Conservation (phyloP, 2,329 filamentous ascomycete genomes). For the Xylariaceae sp. region DNA sequence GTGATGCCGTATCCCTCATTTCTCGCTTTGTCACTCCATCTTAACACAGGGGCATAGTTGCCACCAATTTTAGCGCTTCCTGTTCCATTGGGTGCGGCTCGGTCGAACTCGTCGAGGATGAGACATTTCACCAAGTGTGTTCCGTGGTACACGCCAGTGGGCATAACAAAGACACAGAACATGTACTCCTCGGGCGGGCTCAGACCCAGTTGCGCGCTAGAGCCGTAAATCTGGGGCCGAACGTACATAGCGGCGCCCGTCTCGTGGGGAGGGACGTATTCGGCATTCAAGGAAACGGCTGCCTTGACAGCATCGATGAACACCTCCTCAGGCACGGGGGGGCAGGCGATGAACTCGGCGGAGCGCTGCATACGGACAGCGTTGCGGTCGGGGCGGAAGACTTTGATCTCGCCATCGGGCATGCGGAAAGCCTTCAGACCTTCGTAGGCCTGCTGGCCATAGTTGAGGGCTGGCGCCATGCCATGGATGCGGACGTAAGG, state of each 20-base stretch:
- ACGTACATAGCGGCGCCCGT: conserved; percentile 94
- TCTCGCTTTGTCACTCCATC: conserved; percentile 83
- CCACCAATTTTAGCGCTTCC: conserved; percentile 94
- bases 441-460: conserved; percentile 97
- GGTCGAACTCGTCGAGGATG: conserved; percentile 92
- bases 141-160: conserved; percentile 93
- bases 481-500: conserved; percentile 90
- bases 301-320: conserved; percentile 80
- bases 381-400: conserved; percentile 89
- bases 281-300: conserved; percentile 87
- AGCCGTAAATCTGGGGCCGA: conserved; percentile 86
- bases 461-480: conserved; percentile 95
- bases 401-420: conserved; percentile 73
- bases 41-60: conserved; percentile 91
- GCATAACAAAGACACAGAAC: conserved; percentile 87
- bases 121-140: conserved; percentile 84
- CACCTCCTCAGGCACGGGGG: conserved; percentile 74
- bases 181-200: conserved; percentile 90
- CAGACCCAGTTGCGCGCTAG: conserved; percentile 83
- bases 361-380: conserved; percentile 84
- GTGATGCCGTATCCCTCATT: conserved; percentile 89
- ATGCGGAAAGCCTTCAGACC: conserved; percentile 95
- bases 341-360: conserved; percentile 82
- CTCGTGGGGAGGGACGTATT: conserved; percentile 86
- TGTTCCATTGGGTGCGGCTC: conserved; percentile 87